Evolutionary conservation across 78 protist genomes (phyloP).

Genomic region (Mastigamoeba balamuthi): DNA sequence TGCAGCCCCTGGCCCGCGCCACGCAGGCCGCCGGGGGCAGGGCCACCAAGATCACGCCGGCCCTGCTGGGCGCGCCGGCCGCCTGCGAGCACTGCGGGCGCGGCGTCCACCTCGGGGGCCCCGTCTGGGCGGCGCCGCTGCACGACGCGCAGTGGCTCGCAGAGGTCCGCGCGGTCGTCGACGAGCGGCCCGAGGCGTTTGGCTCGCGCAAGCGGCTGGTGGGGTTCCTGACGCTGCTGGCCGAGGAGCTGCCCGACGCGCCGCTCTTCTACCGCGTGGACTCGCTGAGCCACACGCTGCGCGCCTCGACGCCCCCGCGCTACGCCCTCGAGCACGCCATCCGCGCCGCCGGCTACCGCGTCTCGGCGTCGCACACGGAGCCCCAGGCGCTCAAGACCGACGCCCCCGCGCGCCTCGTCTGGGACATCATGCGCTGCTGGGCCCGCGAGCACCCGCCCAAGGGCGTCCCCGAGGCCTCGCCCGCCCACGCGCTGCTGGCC

Average conservation of each 20-base stretch:
- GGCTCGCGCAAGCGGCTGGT: conserved; percentile 25
- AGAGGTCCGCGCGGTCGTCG: background rate
- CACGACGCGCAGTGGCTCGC: conserved; percentile 7
- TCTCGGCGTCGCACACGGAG: conserved; percentile 58
- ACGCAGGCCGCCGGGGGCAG: background rate
- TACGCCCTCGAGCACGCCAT: conserved; percentile 17
- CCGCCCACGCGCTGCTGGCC: conserved; percentile 17
- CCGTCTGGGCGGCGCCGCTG: conserved; percentile 77
- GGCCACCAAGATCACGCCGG: conserved; percentile 5
- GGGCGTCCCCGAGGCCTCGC: conserved; percentile 3
- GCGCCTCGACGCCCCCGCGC: background rate
- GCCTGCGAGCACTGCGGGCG: conserved; percentile 13
- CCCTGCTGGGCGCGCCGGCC: background rate
- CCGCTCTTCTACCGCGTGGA: conserved; percentile 42
- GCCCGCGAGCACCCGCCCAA: conserved; percentile 27
- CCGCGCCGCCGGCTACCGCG: conserved; percentile 55
- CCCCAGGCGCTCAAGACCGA: conserved; percentile 67
- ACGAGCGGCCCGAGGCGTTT: background rate
- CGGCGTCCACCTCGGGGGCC: conserved; percentile 60
- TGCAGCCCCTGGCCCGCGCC: conserved; percentile 46
- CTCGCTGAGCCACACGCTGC: conserved; percentile 25
- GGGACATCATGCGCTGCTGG: conserved; percentile 49
- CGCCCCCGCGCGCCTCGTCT: conserved; percentile 59
- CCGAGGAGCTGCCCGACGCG: conserved; percentile 68
- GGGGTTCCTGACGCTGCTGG: conserved; percentile 42